phyloP scores from a whole-genome alignment of 805 yeast species.

The Wickerhamiella nectarea region DNA sequence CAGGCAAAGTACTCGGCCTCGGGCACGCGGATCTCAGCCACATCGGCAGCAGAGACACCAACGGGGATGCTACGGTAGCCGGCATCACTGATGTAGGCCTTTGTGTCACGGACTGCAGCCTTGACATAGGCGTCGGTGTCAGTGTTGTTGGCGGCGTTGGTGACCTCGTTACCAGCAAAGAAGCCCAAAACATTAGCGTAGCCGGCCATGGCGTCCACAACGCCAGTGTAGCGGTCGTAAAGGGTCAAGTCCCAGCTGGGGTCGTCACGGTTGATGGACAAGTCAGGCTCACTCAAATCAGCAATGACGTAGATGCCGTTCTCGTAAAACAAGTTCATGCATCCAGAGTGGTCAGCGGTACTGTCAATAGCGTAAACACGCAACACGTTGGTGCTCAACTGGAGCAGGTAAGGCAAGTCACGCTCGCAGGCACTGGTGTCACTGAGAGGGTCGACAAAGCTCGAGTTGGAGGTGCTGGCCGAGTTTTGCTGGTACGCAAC shows the following conservation, averaged over 20 bases:
- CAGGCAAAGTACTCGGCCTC: constrained; percentile 80
- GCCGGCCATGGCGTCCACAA: constrained; percentile 60
- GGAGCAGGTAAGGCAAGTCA: constrained; percentile 63
- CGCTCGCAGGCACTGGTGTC: constrained; percentile 57
- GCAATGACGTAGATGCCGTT: constrained; percentile 88
- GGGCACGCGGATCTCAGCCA: constrained; percentile 58
- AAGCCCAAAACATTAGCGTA: constrained; percentile 81
- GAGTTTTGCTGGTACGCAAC: constrained; percentile 68
- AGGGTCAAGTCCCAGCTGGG: constrained; percentile 70
- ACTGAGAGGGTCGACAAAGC: constrained; percentile 63
- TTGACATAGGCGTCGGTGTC: constrained; percentile 88
- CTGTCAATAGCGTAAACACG: constrained; percentile 83
- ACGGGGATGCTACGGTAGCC: constrained; percentile 74
- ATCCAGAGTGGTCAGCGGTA: constrained; percentile 51
- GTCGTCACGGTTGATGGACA: constrained; percentile 58
- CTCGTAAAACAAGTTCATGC: constrained; percentile 60
- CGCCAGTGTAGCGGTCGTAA: constrained; percentile 64
- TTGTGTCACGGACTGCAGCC: constrained; percentile 88
- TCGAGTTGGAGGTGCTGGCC: constrained; percentile 13
- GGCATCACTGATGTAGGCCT: constrained; percentile 52
- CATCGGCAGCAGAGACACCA: constrained; percentile 90
- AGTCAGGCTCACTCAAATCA: constrained; percentile 76
- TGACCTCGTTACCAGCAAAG: constrained; percentile 96
- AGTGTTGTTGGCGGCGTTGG: constrained; percentile 68
- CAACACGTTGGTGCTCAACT: constrained; percentile 60